Evolutionary conservation across 352 stramenopile species (phyloP).

Genomic region (Phytophthora sp.): DNA sequence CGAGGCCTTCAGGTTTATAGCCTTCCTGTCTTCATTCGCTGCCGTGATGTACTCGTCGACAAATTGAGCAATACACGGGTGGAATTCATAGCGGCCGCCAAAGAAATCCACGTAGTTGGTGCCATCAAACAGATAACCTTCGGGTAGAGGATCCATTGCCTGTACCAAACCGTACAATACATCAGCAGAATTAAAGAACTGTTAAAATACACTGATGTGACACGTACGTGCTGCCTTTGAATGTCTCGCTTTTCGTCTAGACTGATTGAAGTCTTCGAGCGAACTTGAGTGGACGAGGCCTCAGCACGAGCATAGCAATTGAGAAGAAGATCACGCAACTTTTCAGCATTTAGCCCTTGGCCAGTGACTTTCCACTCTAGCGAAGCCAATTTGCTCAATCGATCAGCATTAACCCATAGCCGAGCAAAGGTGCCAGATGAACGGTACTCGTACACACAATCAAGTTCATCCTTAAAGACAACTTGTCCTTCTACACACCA

Average conservation of each 20-base stretch:
- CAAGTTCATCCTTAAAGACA: slow-evolving; percentile 52
- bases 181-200: background rate
- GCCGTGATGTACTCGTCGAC: slow-evolving; percentile 62
- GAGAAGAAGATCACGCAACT: slow-evolving; percentile 61
- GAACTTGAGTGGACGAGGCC: slow-evolving; percentile 41
- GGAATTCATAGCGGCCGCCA: slow-evolving; percentile 74
- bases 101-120: slow-evolving; percentile 79
- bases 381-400: slow-evolving; percentile 15
- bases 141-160: slow-evolving; percentile 70
- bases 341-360: slow-evolving; percentile 40
- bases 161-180: slow-evolving; percentile 16
- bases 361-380: slow-evolving; percentile 63
- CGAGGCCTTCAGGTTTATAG: slow-evolving; percentile 56
- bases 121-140: slow-evolving; percentile 77
- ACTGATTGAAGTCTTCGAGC: slow-evolving; percentile 48
- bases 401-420: slow-evolving; percentile 31
- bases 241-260: slow-evolving; percentile 73
- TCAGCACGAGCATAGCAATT: slow-evolving; percentile 64
- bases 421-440: slow-evolving; percentile 58
- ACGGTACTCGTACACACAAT: slow-evolving; percentile 59
- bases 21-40: slow-evolving; percentile 48
- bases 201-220: background rate
- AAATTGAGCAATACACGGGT: slow-evolving; percentile 71
- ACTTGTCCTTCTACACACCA: slow-evolving; percentile 71
- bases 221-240: slow-evolving; percentile 69